Conservation (phyloP, 2,329 filamentous ascomycete genomes). For the Grosmannia huntii region DNA sequence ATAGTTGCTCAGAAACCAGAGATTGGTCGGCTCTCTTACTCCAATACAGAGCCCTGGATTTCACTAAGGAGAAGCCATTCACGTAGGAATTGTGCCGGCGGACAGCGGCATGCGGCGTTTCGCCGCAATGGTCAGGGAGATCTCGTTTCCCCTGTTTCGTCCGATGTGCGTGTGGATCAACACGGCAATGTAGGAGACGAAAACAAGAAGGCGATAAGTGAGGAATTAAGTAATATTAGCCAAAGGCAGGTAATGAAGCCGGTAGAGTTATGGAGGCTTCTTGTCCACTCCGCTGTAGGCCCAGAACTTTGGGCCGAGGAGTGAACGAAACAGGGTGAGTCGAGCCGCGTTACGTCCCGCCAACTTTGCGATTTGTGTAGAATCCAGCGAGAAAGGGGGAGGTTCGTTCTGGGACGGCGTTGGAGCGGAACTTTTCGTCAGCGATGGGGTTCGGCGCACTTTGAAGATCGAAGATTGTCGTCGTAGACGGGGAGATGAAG, state of each 20-base stretch:
- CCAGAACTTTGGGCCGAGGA: slow-evolving; percentile 84
- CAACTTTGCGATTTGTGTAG: slow-evolving; percentile 21
- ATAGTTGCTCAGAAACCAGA: background rate
- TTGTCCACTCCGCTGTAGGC: slow-evolving; percentile 94
- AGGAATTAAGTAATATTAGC: background rate
- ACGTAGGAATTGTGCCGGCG: slow-evolving; percentile 11
- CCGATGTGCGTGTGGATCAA: slow-evolving; percentile 4
- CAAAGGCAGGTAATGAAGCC: background rate
- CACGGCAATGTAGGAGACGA: slow-evolving; percentile 1
- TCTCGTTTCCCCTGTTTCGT: slow-evolving; percentile 3
- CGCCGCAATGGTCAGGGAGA: slow-evolving; percentile 8
- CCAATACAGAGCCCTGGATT: slow-evolving; percentile 10
- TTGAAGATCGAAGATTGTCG: background rate
- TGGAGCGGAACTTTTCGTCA: background rate
- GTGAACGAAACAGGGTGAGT: slow-evolving; percentile 71
- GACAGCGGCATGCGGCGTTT: slow-evolving; percentile 13
- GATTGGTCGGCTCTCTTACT: slow-evolving; percentile 3
- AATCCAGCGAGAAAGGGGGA: background rate
- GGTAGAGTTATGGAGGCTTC: slow-evolving; percentile 84
- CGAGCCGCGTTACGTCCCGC: slow-evolving; percentile 37
- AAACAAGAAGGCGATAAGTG: background rate
- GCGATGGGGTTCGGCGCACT: background rate
- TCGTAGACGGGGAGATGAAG: background rate
- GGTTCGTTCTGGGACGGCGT: slow-evolving; percentile 6
- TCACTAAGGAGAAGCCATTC: slow-evolving; percentile 14